These are phyloP conservation scores for Phylloporus sp. DNA, from an alignment of 768 basidiomycete genomes.

Conservation along the genomic window DNA sequence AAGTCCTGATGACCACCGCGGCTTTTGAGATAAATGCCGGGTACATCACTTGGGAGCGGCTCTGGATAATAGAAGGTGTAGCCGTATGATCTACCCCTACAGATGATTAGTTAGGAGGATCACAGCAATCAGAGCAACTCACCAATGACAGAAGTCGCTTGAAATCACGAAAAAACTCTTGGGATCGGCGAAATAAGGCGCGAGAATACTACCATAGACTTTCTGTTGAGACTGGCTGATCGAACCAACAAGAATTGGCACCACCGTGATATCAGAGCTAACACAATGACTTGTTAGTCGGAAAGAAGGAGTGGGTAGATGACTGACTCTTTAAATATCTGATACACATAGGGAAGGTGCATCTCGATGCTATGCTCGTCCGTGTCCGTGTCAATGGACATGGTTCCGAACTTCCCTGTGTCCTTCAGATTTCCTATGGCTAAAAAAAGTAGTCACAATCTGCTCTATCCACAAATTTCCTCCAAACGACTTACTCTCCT, in stretches of 20 bases:
- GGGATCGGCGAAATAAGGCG: conserved; percentile 71
- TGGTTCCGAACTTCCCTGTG: conserved; percentile 53
- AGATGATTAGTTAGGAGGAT: conserved; percentile 1
- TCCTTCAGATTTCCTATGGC: conserved; percentile 13
- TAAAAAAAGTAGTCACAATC: conserved; percentile 9
- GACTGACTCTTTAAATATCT: conserved; percentile 74
- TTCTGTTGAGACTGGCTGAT: conserved; percentile 59
- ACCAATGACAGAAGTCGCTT: conserved; percentile 99
- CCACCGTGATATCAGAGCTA: conserved; percentile 73
- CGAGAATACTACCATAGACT: conserved; percentile 65
- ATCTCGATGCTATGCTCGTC: conserved; percentile 98
- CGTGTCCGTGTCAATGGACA: conserved; percentile 72
- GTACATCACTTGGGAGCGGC: conserved; percentile 42
- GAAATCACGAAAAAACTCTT: conserved; percentile 89
- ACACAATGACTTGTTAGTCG: background rate
- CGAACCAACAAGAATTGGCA: conserved; percentile 89
- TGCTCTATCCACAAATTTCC: background rate
- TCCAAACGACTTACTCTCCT: conserved; percentile 54
- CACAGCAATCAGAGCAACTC: conserved; percentile 16
- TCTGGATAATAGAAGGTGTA: conserved; percentile 87
- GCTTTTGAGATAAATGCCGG: conserved; percentile 51
- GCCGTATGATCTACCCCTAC: conserved; percentile 78
- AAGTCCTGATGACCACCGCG: conserved; percentile 36
- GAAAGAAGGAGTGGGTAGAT: background rate
- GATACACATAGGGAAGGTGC: conserved; percentile 90